phyloP scores from a whole-genome alignment of 768 basidiomycete species.

The Mycena filopes region DNA sequence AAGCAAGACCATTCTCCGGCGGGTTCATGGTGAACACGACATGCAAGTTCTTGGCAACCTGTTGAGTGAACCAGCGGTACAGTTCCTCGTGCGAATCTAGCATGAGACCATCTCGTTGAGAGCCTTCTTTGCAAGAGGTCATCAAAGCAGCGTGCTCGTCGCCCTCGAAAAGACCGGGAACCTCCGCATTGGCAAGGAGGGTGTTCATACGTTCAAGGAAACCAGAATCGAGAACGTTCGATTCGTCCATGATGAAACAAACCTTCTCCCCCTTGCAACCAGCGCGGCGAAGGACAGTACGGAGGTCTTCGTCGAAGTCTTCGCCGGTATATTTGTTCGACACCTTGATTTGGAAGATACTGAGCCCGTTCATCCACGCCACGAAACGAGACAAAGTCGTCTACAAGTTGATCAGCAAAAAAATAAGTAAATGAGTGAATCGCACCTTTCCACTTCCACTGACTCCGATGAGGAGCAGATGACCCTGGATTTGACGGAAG shows the following conservation, averaged over 20 bases:
- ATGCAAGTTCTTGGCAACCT: conserved; percentile 97
- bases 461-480: conserved; percentile 95
- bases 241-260: conserved; percentile 99
- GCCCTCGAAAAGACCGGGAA: conserved; percentile 99
- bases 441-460: conserved; percentile 97
- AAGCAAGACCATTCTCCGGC: conserved; percentile 94
- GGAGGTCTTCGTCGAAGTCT: conserved; percentile 97
- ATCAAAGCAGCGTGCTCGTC: conserved; percentile 97
- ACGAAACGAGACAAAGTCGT: conserved; percentile 98
- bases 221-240: conserved; percentile 98
- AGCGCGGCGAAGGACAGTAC: conserved; percentile 92
- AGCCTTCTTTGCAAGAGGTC: conserved; percentile 99
- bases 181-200: conserved; percentile 98
- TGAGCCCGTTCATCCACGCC: conserved; percentile 99
- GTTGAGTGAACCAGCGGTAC: conserved; percentile 98
- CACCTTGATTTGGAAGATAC: conserved; percentile 99
- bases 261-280: conserved; percentile 99
- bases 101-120: conserved; percentile 98
- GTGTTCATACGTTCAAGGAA: conserved; percentile 99
- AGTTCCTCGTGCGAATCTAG: conserved; percentile 97
- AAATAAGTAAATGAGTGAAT: conserved; percentile 6
- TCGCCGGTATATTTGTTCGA: conserved; percentile 99
- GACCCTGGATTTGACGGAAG: conserved; percentile 98
- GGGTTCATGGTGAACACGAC: conserved; percentile 99
- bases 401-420: conserved; percentile 54